A percentile compares a stretch with the other conserved stretches of the same genome.
phyloP scores from a whole-genome alignment of 805 yeast species.

The Metschnikowia vanudenii region DNA sequence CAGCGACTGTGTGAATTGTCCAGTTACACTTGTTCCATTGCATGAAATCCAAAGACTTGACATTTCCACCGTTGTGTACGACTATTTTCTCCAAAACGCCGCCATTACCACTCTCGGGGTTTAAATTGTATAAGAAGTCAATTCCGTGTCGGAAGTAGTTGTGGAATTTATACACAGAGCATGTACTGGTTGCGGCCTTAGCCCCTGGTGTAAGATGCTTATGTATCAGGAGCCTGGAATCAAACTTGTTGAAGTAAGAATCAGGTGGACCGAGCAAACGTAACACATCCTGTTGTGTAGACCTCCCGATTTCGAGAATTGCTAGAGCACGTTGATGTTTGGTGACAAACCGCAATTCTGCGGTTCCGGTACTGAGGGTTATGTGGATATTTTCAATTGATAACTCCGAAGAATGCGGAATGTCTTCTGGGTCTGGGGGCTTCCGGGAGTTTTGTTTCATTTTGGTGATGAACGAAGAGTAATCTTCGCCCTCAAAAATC shows the following conservation, averaged over 20 bases:
- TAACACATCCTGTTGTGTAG: slow-evolving; percentile 50
- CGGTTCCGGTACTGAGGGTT: slow-evolving; percentile 23
- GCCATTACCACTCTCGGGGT: slow-evolving; percentile 20
- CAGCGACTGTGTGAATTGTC: slow-evolving; percentile 26
- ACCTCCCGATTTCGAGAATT: slow-evolving; percentile 33
- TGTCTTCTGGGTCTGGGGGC: neutral
- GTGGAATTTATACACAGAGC: slow-evolving; percentile 42
- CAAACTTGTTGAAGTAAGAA: slow-evolving; percentile 47
- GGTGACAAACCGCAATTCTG: slow-evolving; percentile 22
- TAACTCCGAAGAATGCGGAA: slow-evolving; percentile 1
- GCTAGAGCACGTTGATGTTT: slow-evolving; percentile 8
- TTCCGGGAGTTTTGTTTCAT: slow-evolving; percentile 3
- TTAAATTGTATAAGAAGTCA: slow-evolving; percentile 51
- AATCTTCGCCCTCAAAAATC: slow-evolving; percentile 41
- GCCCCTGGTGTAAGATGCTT: slow-evolving; percentile 25
- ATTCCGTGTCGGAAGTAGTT: slow-evolving; percentile 56
- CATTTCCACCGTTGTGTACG: slow-evolving; percentile 49
- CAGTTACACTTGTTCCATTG: slow-evolving; percentile 53
- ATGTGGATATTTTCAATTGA: slow-evolving; percentile 13
- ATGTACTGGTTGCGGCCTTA: slow-evolving; percentile 8
- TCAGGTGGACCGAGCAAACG: slow-evolving; percentile 56
- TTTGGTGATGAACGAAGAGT: slow-evolving; percentile 24
- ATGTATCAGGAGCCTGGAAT: slow-evolving; percentile 43
- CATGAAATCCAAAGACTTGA: slow-evolving; percentile 53
- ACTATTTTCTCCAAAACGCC: slow-evolving; percentile 47